These are phyloP conservation scores for Escallonia rubra DNA, from an alignment of 129 eudicot species.

Conservation along the genomic window DNA sequence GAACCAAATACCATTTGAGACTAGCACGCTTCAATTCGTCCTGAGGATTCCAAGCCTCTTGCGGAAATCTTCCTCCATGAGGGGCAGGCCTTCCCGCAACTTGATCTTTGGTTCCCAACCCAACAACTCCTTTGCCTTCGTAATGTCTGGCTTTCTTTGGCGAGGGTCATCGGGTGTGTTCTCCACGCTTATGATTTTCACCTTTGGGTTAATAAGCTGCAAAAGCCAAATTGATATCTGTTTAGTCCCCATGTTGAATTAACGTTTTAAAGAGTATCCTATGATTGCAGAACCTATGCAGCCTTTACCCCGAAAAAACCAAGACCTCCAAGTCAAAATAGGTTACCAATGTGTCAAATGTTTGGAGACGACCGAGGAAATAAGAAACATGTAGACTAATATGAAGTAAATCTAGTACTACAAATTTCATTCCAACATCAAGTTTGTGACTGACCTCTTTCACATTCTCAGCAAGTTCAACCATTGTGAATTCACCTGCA, in stretches of 20 bases:
- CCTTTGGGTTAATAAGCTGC: conserved; percentile 80
- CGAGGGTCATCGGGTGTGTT: conserved; percentile 93
- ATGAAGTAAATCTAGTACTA: too few species aligned
- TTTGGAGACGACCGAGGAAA: too few species aligned
- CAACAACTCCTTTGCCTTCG: conserved; percentile 68
- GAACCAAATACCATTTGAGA: too few species aligned
- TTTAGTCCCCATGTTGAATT: background rate
- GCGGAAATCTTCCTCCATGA: conserved; percentile 87
- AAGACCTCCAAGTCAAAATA: too few species aligned
- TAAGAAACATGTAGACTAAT: too few species aligned
- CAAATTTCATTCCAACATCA: background rate
- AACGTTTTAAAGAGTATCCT: too few species aligned
- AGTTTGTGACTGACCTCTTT: conserved; percentile 56
- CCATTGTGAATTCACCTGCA: conserved; percentile 84
- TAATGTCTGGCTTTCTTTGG: conserved; percentile 84
- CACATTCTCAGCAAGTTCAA: conserved; percentile 80
- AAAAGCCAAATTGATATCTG: background rate
- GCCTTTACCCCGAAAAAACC: too few species aligned
- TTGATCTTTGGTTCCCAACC: conserved; percentile 85
- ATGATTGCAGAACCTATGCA: too few species aligned
- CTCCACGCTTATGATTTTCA: conserved; percentile 67
- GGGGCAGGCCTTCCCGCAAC: conserved; percentile 76
- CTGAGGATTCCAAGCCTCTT: conserved; percentile 61
- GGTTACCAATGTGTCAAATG: too few species aligned
- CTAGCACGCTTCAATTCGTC: background rate